These are phyloP conservation scores for Scutellaria galericulata DNA, from an alignment of 257 asterid species.

Conservation along the genomic window DNA sequence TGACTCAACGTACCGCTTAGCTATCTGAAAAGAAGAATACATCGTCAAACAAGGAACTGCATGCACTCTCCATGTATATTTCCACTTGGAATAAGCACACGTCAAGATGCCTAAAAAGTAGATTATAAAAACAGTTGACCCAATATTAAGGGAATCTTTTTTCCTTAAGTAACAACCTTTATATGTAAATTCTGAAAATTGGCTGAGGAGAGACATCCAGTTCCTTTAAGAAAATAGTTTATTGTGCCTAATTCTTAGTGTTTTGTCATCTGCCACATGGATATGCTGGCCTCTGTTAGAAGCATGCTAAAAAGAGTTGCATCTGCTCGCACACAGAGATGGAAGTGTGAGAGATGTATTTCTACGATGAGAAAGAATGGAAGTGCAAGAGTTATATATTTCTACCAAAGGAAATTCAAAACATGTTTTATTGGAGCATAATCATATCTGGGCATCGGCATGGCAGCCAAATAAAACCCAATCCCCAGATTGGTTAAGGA, in stretches of 20 bases:
- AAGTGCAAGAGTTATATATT: neutral
- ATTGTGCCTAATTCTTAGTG: neutral
- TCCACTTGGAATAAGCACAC: neutral
- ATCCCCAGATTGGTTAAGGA: neutral
- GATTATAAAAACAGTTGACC: neutral
- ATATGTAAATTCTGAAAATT: neutral
- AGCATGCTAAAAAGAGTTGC: neutral
- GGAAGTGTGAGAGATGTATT: neutral
- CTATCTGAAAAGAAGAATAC: constrained; percentile 55
- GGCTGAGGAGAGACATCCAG: constrained; percentile 14
- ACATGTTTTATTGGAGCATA: constrained; percentile 8
- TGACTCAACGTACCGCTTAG: constrained; percentile 75
- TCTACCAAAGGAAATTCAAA: constrained; percentile 5
- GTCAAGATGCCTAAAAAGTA: neutral
- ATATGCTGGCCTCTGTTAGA: neutral
- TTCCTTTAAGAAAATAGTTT: neutral
- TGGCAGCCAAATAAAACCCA: constrained; percentile 10
- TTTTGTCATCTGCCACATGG: constrained; percentile 13
- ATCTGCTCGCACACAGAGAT: neutral
- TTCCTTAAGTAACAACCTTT: neutral
- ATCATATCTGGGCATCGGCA: neutral
- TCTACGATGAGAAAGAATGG: neutral
- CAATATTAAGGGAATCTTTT: neutral
- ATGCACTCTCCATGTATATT: constrained; percentile 21
- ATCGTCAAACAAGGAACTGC: constrained; percentile 5